Conservation (phyloP, 805 yeast species). For the Myxozyma geophila region DNA sequence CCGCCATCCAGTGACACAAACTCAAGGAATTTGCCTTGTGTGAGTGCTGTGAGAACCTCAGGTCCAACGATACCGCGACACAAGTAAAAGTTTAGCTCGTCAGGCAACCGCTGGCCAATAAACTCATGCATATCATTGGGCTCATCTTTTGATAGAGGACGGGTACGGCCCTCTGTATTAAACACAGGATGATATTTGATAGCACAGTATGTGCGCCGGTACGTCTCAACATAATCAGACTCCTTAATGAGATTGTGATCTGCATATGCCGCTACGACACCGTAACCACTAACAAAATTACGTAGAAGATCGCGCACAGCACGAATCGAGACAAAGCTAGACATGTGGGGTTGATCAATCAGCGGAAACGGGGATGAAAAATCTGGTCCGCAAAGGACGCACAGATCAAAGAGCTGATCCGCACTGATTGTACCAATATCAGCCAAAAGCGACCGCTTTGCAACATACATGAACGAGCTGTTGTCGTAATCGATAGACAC, state of each 20-base stretch:
- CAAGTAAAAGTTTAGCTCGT: conserved; percentile 80
- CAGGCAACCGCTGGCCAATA: conserved; percentile 82
- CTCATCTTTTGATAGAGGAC: conserved; percentile 57
- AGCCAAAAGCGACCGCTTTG: conserved; percentile 58
- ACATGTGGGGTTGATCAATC: conserved; percentile 39
- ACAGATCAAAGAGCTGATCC: conserved; percentile 73
- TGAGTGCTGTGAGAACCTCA: conserved; percentile 66
- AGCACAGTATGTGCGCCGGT: conserved; percentile 70
- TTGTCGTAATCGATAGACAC: conserved; percentile 68
- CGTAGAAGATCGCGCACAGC: conserved; percentile 42
- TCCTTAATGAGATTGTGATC: conserved; percentile 27
- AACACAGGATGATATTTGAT: conserved; percentile 76
- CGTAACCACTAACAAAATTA: conserved; percentile 42
- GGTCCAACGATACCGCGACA: conserved; percentile 74
- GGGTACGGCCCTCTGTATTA: conserved; percentile 69
- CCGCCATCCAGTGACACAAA: conserved; percentile 41
- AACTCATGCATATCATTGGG: conserved; percentile 85
- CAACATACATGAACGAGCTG: conserved; percentile 69
- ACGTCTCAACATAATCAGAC: conserved; percentile 49
- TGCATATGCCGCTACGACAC: conserved; percentile 39
- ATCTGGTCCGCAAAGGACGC: conserved; percentile 78
- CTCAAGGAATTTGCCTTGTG: conserved; percentile 54
- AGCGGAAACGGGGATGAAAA: conserved; percentile 71
- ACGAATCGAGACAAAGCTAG: conserved; percentile 30
- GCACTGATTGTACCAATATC: conserved; percentile 62